Evolutionary conservation across 768 basidiomycete species (phyloP), one percentile per base, ranked within the genome.

Genomic region (Russula earlei): DNA sequence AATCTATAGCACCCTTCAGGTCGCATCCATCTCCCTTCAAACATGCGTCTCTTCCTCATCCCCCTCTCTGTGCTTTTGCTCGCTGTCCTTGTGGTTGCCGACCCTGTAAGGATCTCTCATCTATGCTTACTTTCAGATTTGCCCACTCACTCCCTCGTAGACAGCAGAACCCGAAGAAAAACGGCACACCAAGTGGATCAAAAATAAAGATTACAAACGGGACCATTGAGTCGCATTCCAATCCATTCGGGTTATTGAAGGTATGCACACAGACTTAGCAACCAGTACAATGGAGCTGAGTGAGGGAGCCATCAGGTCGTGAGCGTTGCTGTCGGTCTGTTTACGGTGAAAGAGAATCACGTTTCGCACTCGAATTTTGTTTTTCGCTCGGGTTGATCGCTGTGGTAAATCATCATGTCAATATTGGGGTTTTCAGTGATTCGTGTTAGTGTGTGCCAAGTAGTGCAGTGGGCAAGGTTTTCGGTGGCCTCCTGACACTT

Each of bases 31-130:
- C 56, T 15, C 25, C 4, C 22, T 20, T 4, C 0, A 58, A n/a
- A 33, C 17, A 58, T 58, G 56, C 56, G 56, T 9, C 54, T 58
- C 42, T 17, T 54, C 47, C 34, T 43, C 8, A 36, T 17, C 7
- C n/a, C 52, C 0, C 22, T 58, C 36, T 38, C 25, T 5, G 20
- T 41, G 5, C 56, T 58, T 34, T 4, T 54, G 4, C 20, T 58
- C 15, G 52, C 42, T 37, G 4, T 47, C 9, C 27, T 58, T 24
- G 56, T 49, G 4, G 27, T 49, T 22, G 52, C 56, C 14, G 4
- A 1, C 5, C 56, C 56, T 2, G 56, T 58, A 19, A 58, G 56
- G 1, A 17, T 2, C n/a, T 14, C 17, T 33, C 7, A 31, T 10
- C 10, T 31, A 10, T 7, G 10, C 5, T 10, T 10, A 5, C 29